Evolutionary conservation across 345 rosid genomes (phyloP).

Genomic region (Hibiscus syriacus): DNA sequence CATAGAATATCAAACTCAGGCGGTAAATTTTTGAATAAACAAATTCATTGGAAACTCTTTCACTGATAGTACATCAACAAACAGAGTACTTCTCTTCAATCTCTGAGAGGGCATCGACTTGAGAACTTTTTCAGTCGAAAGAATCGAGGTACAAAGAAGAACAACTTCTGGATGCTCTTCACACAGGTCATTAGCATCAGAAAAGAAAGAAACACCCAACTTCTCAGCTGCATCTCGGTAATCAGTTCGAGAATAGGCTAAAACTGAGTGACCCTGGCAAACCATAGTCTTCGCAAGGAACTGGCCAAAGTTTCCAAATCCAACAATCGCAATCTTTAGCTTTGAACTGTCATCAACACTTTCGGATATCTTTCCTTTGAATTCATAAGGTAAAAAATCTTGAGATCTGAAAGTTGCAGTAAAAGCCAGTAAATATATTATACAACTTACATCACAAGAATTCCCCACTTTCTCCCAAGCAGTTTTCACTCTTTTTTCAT

Average conservation of each 20-base stretch:
- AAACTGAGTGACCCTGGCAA: conserved; percentile 56
- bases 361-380: conserved; percentile 18
- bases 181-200: conserved; percentile 54
- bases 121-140: conserved; percentile 66
- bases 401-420: conserved; percentile 25
- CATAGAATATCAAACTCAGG: conserved; percentile 65
- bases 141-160: conserved; percentile 67
- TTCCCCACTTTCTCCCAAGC: neutral
- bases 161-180: conserved; percentile 84
- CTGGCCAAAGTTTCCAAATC: conserved; percentile 80
- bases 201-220: conserved; percentile 46
- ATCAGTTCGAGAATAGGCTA: conserved; percentile 67
- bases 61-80: conserved; percentile 85
- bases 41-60: conserved; percentile 65
- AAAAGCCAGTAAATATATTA: neutral
- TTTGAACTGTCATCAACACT: conserved; percentile 28
- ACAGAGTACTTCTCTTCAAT: conserved; percentile 71
- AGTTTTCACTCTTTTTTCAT: neutral
- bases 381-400: conserved; percentile 23
- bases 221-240: conserved; percentile 45
- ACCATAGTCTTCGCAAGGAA: conserved; percentile 58
- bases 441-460: neutral
- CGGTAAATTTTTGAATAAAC: conserved; percentile 48
- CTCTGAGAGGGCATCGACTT: conserved; percentile 63
- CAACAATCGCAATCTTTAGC: conserved; percentile 67